Evolutionary conservation across 2,329 filamentous ascomycete genomes (phyloP).

Genomic region (Macrophomina tecta): DNA sequence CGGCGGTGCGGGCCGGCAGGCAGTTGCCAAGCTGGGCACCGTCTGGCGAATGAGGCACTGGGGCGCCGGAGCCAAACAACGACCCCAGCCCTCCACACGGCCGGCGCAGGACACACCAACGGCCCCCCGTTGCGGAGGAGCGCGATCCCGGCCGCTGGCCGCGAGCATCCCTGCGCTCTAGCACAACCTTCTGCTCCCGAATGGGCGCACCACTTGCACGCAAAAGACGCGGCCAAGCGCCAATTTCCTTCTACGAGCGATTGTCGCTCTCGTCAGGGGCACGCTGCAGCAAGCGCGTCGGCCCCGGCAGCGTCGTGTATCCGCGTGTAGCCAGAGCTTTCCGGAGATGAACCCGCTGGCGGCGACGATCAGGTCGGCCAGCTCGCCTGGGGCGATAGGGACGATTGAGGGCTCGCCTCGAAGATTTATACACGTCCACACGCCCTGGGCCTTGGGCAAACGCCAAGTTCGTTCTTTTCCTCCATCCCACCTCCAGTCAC

Average conservation of each 20-base stretch:
- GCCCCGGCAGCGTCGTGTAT: not conserved
- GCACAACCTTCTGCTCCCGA: not conserved
- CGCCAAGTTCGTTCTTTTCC: not conserved
- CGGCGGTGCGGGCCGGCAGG: conserved; percentile 2
- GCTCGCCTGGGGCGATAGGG: not conserved
- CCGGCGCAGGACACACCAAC: too few species aligned
- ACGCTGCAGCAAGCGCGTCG: not conserved
- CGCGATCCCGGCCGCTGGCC: not conserved
- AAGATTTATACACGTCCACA: not conserved
- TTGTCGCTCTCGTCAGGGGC: not conserved
- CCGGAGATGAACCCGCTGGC: not conserved
- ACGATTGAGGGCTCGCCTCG: not conserved
- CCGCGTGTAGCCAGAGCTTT: not conserved
- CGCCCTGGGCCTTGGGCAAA: not conserved
- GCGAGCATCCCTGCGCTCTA: not conserved
- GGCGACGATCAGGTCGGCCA: not conserved
- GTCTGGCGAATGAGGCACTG: not conserved
- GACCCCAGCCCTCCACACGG: not conserved
- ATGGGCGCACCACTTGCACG: not conserved
- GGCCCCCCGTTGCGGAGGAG: not conserved
- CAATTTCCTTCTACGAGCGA: conserved; percentile 8
- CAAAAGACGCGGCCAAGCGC: not conserved
- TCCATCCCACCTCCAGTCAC: not conserved
- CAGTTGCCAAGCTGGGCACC: not conserved
- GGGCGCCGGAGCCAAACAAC: not conserved